Conservation (phyloP, 2,329 filamentous ascomycete species). For the Aspergillus pseudoviridinutans region DNA sequence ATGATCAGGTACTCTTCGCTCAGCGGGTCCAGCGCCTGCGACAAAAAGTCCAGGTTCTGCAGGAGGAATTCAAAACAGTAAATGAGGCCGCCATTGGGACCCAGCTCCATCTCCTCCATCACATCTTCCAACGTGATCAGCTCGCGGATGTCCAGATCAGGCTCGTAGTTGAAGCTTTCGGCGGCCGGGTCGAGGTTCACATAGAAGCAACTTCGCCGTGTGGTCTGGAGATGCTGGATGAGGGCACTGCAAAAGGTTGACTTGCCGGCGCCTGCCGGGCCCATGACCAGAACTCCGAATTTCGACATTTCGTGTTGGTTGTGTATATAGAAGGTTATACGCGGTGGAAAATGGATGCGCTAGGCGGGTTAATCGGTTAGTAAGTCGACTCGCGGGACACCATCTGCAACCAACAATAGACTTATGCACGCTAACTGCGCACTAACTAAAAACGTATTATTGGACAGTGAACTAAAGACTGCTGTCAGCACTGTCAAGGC, state of each 20-base stretch:
- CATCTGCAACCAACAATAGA: not conserved
- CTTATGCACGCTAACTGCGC: not conserved
- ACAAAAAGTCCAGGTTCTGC: constrained; percentile 89
- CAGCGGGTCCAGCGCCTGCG: constrained; percentile 75
- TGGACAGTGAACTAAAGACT: not conserved
- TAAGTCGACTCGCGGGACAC: not conserved
- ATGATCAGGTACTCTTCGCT: constrained; percentile 97
- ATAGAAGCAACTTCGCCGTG: constrained; percentile 92
- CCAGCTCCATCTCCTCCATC: constrained; percentile 89
- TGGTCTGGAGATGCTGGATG: constrained; percentile 87
- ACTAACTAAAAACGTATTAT: not conserved
- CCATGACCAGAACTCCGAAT: constrained; percentile 92
- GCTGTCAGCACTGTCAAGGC: no score
- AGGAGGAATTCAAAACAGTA: constrained; percentile 97
- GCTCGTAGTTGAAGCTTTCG: constrained; percentile 84
- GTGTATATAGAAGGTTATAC: not conserved
- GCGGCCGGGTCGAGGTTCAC: constrained; percentile 97
- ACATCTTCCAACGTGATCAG: constrained; percentile 91
- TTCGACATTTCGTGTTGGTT: constrained; percentile 65
- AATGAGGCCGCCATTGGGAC: constrained; percentile 87
- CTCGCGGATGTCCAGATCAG: constrained; percentile 92
- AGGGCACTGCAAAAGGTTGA: constrained; percentile 93
- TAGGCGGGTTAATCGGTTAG: not conserved
- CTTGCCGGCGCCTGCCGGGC: constrained; percentile 93
- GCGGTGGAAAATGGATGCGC: not conserved